Conservation (phyloP, 2,329 filamentous ascomycete genomes). For the Delphinella strobiligena region DNA sequence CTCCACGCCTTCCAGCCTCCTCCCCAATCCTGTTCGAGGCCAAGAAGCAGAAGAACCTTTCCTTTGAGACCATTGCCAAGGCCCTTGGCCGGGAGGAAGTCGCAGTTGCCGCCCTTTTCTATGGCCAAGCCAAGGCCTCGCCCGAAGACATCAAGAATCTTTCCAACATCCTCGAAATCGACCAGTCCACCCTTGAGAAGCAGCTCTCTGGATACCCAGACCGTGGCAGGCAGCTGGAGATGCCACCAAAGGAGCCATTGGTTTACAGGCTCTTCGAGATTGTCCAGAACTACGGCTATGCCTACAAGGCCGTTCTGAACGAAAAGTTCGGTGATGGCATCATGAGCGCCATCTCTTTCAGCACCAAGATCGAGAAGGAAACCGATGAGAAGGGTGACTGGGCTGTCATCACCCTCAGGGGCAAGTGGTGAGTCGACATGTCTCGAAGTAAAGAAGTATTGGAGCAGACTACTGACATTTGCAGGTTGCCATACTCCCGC, state of each 20-base stretch:
- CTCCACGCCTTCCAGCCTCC: conserved; percentile 56
- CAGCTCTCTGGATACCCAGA: conserved; percentile 67
- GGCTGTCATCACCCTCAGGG: conserved; percentile 72
- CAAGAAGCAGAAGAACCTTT: conserved; percentile 63
- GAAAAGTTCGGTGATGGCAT: conserved; percentile 77
- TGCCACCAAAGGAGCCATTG: conserved; percentile 74
- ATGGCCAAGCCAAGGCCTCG: conserved; percentile 69
- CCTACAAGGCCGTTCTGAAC: conserved; percentile 88
- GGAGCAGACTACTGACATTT: background rate
- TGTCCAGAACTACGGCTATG: conserved; percentile 92
- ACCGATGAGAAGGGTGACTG: conserved; percentile 72
- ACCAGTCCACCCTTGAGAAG: conserved; percentile 42
- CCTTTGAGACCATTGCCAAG: conserved; percentile 66
- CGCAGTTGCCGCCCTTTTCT: conserved; percentile 78
- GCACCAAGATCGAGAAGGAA: conserved; percentile 88
- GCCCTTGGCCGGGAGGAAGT: conserved; percentile 70
- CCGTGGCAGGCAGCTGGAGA: conserved; percentile 64
- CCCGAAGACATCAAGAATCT: conserved; percentile 58
- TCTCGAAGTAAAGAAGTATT: too few relatives aligned
- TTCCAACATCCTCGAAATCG: conserved; percentile 51
- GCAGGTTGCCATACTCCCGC: conserved; percentile 37
- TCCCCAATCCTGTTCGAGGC: conserved; percentile 66
- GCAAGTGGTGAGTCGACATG: conserved; percentile 57
- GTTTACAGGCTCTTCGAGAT: conserved; percentile 91
- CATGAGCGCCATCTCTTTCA: conserved; percentile 91